These are phyloP conservation scores for Drechslera avenae DNA, from an alignment of 2,329 filamentous ascomycete genomes.

Conservation along the genomic window DNA sequence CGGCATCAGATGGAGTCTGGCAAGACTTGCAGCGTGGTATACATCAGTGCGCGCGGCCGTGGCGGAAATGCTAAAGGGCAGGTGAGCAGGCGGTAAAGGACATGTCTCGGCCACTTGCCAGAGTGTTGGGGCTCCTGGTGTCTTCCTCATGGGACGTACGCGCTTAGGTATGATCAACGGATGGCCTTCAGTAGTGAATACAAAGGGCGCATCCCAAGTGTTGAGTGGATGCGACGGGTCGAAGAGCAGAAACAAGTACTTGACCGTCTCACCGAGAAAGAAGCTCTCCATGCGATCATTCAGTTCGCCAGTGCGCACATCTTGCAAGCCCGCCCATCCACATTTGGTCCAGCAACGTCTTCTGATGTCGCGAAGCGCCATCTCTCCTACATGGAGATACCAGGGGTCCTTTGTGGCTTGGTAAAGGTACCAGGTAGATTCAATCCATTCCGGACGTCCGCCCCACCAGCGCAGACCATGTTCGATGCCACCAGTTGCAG, in stretches of 20 bases:
- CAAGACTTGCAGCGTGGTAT: slow-evolving; percentile 86
- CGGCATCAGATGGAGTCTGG: slow-evolving; percentile 78
- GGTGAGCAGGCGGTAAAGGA: slow-evolving; percentile 62
- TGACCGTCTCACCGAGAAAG: slow-evolving; percentile 93
- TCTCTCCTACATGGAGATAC: slow-evolving; percentile 95
- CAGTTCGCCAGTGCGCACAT: slow-evolving; percentile 71
- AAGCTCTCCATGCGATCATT: slow-evolving; percentile 98
- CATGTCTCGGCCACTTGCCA: slow-evolving; percentile 61
- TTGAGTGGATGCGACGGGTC: slow-evolving; percentile 86
- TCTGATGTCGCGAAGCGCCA: slow-evolving; percentile 88
- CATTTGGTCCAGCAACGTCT: slow-evolving; percentile 87
- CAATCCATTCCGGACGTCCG: slow-evolving; percentile 92
- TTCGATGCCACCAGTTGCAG: slow-evolving; percentile 81
- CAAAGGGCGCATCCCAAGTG: slow-evolving; percentile 80
- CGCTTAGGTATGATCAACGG: slow-evolving; percentile 77
- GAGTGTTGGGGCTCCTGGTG: slow-evolving; percentile 8
- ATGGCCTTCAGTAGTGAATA: slow-evolving; percentile 96
- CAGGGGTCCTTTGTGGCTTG: slow-evolving; percentile 91
- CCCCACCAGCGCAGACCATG: slow-evolving; percentile 92
- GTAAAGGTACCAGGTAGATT: slow-evolving; percentile 96
- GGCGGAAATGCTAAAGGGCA: slow-evolving; percentile 75
- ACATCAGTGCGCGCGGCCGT: slow-evolving; percentile 80
- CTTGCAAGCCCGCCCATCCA: slow-evolving; percentile 83
- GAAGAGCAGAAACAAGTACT: slow-evolving; percentile 93
- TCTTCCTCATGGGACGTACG: slow-evolving; percentile 29